phyloP scores from a whole-genome alignment of 768 basidiomycete species.

The Russula sp. region DNA sequence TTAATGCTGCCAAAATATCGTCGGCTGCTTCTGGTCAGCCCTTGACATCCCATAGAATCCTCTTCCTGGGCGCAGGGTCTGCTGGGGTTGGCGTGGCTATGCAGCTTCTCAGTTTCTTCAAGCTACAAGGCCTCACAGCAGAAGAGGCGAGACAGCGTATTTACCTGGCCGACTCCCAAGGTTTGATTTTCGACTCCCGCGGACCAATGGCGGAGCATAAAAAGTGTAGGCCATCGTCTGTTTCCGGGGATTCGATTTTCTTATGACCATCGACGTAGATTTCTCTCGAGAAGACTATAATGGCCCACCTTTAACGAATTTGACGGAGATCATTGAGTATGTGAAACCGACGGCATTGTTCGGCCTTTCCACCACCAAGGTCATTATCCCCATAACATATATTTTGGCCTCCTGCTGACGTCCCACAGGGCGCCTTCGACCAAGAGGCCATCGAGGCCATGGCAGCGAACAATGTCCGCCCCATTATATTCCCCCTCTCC shows the following conservation, averaged over 20 bases:
- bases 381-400: constrained; percentile 29
- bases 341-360: constrained; percentile 87
- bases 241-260: neutral
- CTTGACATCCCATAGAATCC: constrained; percentile 72
- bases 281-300: constrained; percentile 80
- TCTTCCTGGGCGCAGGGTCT: constrained; percentile 91
- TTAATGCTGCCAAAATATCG: constrained; percentile 81
- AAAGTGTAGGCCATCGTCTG: constrained; percentile 51
- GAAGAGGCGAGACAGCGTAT: constrained; percentile 76
- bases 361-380: constrained; percentile 83
- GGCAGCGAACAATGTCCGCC: constrained; percentile 73
- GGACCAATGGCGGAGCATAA: constrained; percentile 79
- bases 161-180: constrained; percentile 84
- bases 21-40: constrained; percentile 66
- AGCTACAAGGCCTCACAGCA: constrained; percentile 66
- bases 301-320: constrained; percentile 69
- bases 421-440: constrained; percentile 64
- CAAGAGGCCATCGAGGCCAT: constrained; percentile 68
- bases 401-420: neutral
- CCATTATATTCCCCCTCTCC: constrained; percentile 90
- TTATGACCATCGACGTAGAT: constrained; percentile 42
- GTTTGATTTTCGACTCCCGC: constrained; percentile 74
- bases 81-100: constrained; percentile 91
- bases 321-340: constrained; percentile 74
- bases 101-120: constrained; percentile 89